phyloP scores from a whole-genome alignment of 2,329 filamentous ascomycete genomes.

The Neospermospora avenae region DNA sequence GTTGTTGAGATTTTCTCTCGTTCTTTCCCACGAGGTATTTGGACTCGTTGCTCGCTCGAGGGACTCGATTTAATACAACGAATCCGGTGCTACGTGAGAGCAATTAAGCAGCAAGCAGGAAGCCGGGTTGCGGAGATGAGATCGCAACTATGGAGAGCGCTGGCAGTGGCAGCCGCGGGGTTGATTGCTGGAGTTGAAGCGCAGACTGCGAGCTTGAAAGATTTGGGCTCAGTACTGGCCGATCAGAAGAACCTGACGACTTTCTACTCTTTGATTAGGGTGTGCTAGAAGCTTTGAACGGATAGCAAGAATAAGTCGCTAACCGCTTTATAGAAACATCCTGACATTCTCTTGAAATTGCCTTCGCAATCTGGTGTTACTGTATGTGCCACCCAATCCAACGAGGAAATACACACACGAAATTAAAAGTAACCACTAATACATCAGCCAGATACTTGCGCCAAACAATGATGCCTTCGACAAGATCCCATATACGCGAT shows the following conservation, averaged over 20 bases:
- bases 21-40: neutral
- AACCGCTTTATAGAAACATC: constrained; percentile 41
- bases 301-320: constrained; percentile 1
- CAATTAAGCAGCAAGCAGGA: neutral
- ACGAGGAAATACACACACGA: neutral
- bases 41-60: neutral
- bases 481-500: constrained; percentile 36
- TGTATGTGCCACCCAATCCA: constrained; percentile 33
- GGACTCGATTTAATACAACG: too few species aligned
- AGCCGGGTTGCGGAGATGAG: constrained; percentile 13
- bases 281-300: constrained; percentile 20
- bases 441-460: constrained; percentile 36
- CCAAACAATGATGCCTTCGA: constrained; percentile 38
- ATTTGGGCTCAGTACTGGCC: constrained; percentile 41
- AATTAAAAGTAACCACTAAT: too few species aligned
- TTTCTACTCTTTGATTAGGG: constrained; percentile 44
- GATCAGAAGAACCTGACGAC: constrained; percentile 42
- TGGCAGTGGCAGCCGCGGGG: constrained; percentile 12
- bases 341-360: constrained; percentile 43
- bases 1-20: neutral
- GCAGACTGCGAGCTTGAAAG: constrained; percentile 26
- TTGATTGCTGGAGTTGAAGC: constrained; percentile 20
- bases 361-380: constrained; percentile 45
- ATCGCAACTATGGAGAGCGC: constrained; percentile 19
- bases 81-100: too few species aligned